These are phyloP conservation scores for Penicillium sp. DNA, from an alignment of 2,329 filamentous ascomycete species.

Conservation along the genomic window DNA sequence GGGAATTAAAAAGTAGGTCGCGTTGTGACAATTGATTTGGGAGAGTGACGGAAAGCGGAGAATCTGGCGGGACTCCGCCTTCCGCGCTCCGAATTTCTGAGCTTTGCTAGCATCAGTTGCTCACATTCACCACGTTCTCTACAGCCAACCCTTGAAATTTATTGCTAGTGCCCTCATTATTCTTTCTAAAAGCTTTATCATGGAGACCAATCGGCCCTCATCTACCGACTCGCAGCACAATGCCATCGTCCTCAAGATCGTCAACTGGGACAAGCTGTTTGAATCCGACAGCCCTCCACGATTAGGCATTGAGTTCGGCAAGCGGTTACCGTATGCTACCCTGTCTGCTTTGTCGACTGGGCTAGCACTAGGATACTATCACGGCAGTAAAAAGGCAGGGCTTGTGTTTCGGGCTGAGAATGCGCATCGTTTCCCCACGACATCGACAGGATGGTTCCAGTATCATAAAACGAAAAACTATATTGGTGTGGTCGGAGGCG, in stretches of 20 bases:
- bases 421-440: conserved; percentile 83
- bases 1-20: neutral
- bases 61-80: conserved; percentile 9
- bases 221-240: conserved; percentile 20
- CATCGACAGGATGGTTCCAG: conserved; percentile 88
- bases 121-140: neutral
- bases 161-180: neutral
- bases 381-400: conserved; percentile 71
- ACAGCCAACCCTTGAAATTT: neutral
- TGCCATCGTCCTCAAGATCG: conserved; percentile 28
- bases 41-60: conserved; percentile 21
- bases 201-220: conserved; percentile 15
- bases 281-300: conserved; percentile 42
- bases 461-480: conserved; percentile 99
- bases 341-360: conserved; percentile 66
- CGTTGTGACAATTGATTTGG: neutral
- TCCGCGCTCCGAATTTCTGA: conserved; percentile 14
- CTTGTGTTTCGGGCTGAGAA: conserved; percentile 93
- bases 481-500: conserved; percentile 71
- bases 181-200: conserved; percentile 3
- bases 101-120: conserved; percentile 2
- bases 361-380: conserved; percentile 66
- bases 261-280: conserved; percentile 41
- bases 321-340: conserved; percentile 66
- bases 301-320: conserved; percentile 62